Base-by-base conservation (phyloP, 129 eudicot genomes). In the Flaveria trinervia region DNA sequence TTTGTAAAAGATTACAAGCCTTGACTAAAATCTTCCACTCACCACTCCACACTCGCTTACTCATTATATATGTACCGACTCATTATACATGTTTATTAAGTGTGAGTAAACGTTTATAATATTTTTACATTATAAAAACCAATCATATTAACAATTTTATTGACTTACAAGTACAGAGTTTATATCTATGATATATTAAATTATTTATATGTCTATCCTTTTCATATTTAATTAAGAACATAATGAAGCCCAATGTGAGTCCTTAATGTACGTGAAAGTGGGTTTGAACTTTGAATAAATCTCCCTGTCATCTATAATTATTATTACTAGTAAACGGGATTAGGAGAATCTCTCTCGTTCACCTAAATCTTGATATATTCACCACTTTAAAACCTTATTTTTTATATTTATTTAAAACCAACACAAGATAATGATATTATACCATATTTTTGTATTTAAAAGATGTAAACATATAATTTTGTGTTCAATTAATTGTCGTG, bases 291-390 rank as follows among this genome's bases (percentile, higher is more conserved):
- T 79, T 79, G 60, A 79, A 79, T 79, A 79, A 79, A 79, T 51
- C 48, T 61, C 55, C 30, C 60, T 79, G 74, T 73, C 74, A 79
- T 59, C 67, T 51, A 28, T 30, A 51, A 73, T 79, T 79, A 69
- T 61, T 77, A 59, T 48, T 68, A 28, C 26, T 43, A 54, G 67
- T 79, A 64, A 64, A 71, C 41, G 78, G 73, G 73, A 65, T 79
- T 64, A 64, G 68, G 68, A 72, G 83, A 79, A 79, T 79, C 83
- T 79, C 83, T 79, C 83, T 79, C 78, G 83, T 72, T 79, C 1
- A 51, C 60, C 22, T 45, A 79, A 79, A 65, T 45, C 78, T 64
- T 79, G 83, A 79, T 79, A 8, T n/a, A 4, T 50, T 79, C 71
- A 64, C 57, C 56, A 51, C 65, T 65, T 64, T 64, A 79, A 52